Evolutionary conservation across 2,329 filamentous ascomycete species (phyloP), one percentile per base, ranked within the genome.

Genomic region (Venturia pyrina): DNA sequence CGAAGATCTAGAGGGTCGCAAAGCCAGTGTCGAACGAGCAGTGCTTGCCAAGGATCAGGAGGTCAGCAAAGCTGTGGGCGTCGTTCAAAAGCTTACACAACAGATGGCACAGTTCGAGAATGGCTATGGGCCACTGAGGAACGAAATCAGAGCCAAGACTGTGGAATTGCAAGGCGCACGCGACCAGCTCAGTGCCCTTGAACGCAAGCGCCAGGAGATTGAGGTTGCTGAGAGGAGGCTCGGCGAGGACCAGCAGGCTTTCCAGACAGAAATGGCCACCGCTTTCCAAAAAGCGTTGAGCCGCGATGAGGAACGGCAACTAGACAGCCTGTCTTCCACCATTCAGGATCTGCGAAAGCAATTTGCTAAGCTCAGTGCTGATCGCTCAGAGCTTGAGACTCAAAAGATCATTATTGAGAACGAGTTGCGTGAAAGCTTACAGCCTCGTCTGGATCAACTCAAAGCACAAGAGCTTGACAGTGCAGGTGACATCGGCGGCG

Each of bases 201-300:
- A 86, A 64, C 78, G 79, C 40, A 81, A 82, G 62, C 80, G 81
- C 64, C 87, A 90, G 62, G 87, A 87, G 71, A 84, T 97, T 74
- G 88, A 90, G 69, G 86, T 87, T 17, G 70, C 74, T 10, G 75
- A 81, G 46, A 77, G 75, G 41, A 70, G 76, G 50, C 83, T 96
- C 64, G 84, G 87, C 62, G 88, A 91, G 67, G 89, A 90, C 69
- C 82, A 96, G 66, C 83, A 82, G 61, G 87, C 89, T 7, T 89
- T 92, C 73, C 87, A 96, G 75, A 82, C 87, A 2, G 96, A 99
- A 75, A 78, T 97, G 66, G 82, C 83, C 19, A 90, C 91, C 0
- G 89, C 96, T 32, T 99, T 98, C 80, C 96, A 96, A 79, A 97
- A 96, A 77, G 89, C 89, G 15, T 81, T 99, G 62, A 89, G 88